Conservation (phyloP, 371 early-diverging fungal species). For the Mucor velutinosus region DNA sequence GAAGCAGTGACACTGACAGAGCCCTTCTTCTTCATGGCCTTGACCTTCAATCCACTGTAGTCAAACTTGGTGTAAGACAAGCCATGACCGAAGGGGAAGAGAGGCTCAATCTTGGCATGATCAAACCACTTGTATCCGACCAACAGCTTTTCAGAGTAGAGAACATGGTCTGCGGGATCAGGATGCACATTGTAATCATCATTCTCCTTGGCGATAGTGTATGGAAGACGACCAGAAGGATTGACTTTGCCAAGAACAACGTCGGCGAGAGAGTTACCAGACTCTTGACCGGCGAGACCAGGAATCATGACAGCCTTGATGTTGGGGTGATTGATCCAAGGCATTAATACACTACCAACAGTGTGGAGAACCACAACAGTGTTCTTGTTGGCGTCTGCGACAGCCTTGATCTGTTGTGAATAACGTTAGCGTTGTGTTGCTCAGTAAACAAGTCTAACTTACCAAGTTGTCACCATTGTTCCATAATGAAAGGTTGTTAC, state of each 20-base stretch:
- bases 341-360: constrained; percentile 62
- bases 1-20: constrained; percentile 27
- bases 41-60: constrained; percentile 39
- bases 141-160: constrained; percentile 55
- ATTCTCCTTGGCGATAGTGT: constrained; percentile 49
- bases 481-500: constrained; percentile 62
- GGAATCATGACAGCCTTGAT: constrained; percentile 59
- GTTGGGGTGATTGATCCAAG: constrained; percentile 61
- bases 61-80: constrained; percentile 63
- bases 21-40: constrained; percentile 2
- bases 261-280: constrained; percentile 63
- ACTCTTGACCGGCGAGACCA: constrained; percentile 59
- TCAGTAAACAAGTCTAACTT: not conserved
- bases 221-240: constrained; percentile 67
- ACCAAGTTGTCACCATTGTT: constrained; percentile 62
- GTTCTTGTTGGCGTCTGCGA: constrained; percentile 55
- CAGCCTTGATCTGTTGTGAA: constrained; percentile 46
- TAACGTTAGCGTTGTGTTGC: not conserved
- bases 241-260: constrained; percentile 62
- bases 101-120: constrained; percentile 43
- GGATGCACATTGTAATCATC: constrained; percentile 38
- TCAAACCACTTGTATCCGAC: constrained; percentile 63
- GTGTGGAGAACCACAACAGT: constrained; percentile 63
- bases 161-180: constrained; percentile 12
- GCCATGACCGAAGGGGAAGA: constrained; percentile 66